Conservation (phyloP, 163 green algal species). For the Trebouxiophyceae sp. region DNA sequence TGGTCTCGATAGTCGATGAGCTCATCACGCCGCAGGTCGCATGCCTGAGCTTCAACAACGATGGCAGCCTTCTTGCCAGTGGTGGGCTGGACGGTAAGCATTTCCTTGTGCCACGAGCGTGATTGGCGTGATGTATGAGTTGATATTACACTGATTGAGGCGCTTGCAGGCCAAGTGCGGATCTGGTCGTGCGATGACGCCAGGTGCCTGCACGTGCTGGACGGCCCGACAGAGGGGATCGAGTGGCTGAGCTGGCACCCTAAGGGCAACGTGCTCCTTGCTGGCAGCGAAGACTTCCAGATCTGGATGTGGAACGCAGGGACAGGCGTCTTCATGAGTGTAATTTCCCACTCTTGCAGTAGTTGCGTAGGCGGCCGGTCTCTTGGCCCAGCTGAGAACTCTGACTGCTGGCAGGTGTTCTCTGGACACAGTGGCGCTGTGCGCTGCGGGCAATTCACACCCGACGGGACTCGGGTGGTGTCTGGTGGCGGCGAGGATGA, state of each 20-base stretch:
- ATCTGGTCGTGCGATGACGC: slow-evolving; percentile 65
- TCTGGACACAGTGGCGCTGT: slow-evolving; percentile 79
- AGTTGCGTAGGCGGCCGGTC: neutral
- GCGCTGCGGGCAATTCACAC: slow-evolving; percentile 77
- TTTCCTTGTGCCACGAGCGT: neutral
- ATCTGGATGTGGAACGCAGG: slow-evolving; percentile 94
- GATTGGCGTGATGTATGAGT: slow-evolving; percentile 3
- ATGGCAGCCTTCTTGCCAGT: slow-evolving; percentile 65
- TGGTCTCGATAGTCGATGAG: no score
- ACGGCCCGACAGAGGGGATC: slow-evolving; percentile 78
- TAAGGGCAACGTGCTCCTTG: slow-evolving; percentile 79
- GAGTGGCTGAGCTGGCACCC: slow-evolving; percentile 95
- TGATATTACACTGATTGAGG: no score
- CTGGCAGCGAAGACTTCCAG: slow-evolving; percentile 86
- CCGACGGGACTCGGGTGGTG: slow-evolving; percentile 79
- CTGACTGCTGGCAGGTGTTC: slow-evolving; percentile 62
- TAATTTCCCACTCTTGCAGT: neutral
- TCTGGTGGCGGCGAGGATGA: slow-evolving; percentile 71
- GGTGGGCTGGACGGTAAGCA: slow-evolving; percentile 76
- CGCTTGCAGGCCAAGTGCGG: slow-evolving; percentile 55
- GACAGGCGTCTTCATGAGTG: slow-evolving; percentile 70
- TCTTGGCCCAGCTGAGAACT: neutral
- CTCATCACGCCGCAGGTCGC: slow-evolving; percentile 15
- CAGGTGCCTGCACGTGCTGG: slow-evolving; percentile 50
- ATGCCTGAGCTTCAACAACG: slow-evolving; percentile 60